Conservation (phyloP, 306 rosid genomes). For the Glycyrrhiza uralensis region DNA sequence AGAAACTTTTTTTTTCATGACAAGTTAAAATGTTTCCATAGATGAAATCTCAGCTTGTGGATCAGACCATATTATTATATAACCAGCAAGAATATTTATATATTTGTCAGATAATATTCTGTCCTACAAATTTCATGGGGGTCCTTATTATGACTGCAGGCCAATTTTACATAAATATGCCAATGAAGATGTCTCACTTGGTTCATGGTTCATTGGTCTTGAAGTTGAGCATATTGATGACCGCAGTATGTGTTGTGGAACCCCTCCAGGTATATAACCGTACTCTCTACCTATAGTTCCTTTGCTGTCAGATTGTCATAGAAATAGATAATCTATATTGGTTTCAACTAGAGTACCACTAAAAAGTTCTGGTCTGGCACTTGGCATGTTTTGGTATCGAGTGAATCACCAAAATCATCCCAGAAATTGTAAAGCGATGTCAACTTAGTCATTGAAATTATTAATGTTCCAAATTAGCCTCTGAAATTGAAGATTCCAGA, state of each 20-base stretch:
- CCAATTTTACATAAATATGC: constrained; percentile 90
- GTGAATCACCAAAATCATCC: too few relatives aligned
- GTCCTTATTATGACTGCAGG: constrained; percentile 49
- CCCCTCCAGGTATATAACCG: constrained; percentile 83
- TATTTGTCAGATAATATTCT: background rate
- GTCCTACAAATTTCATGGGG: background rate
- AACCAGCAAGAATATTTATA: background rate
- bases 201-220: constrained; percentile 96
- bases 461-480: too few relatives aligned
- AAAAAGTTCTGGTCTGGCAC: background rate
- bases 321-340: background rate
- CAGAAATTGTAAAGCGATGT: too few relatives aligned
- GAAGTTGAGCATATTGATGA: constrained; percentile 98
- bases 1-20: background rate
- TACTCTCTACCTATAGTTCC: too few relatives aligned
- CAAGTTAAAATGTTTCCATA: background rate
- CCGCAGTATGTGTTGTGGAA: constrained; percentile 95
- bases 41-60: background rate
- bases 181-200: constrained; percentile 98
- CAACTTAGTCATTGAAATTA: too few relatives aligned
- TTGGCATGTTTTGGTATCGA: background rate
- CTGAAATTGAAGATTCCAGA: too few relatives aligned
- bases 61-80: background rate
- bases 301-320: background rate
- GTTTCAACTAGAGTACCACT: background rate